Conservation (phyloP, 78 protist species). For the Creolimax fragrantissima region DNA sequence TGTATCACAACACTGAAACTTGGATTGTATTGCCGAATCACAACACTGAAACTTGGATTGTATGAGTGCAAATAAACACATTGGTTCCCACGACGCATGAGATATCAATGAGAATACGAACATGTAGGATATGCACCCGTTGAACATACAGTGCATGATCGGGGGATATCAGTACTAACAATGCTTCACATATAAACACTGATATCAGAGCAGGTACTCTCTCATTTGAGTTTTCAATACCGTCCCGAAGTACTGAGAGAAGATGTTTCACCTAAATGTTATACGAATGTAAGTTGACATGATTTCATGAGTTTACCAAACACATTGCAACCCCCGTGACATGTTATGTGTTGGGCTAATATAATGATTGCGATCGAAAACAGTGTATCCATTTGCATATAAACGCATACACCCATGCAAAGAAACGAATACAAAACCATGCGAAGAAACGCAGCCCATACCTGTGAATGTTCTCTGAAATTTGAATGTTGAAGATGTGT, state of each 20-base stretch:
- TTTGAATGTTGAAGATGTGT: neutral
- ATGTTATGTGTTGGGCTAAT: no score
- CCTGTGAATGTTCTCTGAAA: neutral
- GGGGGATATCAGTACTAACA: neutral
- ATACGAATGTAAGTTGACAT: neutral
- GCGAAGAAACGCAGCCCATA: neutral
- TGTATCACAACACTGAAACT: neutral
- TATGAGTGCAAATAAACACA: neutral
- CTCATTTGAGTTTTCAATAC: neutral
- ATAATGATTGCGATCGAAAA: no score
- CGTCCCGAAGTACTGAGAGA: neutral
- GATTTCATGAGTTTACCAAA: neutral
- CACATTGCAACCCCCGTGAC: no score
- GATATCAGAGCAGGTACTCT: neutral
- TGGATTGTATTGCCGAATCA: neutral
- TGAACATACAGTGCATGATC: neutral
- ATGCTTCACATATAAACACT: neutral
- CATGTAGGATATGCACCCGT: neutral
- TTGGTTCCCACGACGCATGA: no score
- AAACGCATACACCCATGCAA: neutral
- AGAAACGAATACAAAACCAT: neutral
- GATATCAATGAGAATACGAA: no score
- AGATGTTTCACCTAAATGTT: neutral
- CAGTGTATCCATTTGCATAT: neutral
- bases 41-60: neutral